Evolutionary conservation across 768 basidiomycete species (phyloP).

Genomic region (Macrolepiota dolichaula): DNA sequence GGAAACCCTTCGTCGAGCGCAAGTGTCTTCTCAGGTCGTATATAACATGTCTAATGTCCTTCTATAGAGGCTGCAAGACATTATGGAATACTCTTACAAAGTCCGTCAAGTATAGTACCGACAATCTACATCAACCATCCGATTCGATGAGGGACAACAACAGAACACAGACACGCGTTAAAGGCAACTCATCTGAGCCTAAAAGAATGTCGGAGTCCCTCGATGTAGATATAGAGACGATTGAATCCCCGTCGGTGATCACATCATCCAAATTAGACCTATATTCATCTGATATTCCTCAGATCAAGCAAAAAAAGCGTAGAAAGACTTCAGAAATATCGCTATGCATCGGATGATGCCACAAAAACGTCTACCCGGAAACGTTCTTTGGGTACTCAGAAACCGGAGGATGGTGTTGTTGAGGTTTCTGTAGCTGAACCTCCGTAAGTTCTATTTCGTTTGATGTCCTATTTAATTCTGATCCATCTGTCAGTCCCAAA

Average conservation of each 20-base stretch:
- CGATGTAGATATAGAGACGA: background rate
- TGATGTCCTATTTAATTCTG: background rate
- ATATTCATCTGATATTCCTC: background rate
- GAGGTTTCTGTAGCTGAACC: background rate
- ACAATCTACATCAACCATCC: background rate
- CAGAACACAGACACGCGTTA: background rate
- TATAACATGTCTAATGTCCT: background rate
- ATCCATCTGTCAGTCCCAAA: background rate
- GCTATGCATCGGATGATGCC: background rate
- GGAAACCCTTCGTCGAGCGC: background rate
- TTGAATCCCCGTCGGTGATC: background rate
- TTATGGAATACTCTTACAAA: background rate
- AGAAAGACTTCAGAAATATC: background rate
- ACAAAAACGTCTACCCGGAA: background rate
- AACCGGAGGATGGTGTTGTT: background rate
- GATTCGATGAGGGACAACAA: background rate
- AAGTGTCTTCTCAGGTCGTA: background rate
- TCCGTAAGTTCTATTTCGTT: background rate
- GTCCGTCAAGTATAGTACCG: background rate
- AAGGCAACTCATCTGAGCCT: background rate
- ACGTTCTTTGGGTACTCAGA: background rate
- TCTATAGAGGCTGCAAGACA: background rate
- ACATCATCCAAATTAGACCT: background rate
- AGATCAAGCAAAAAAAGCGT: background rate
- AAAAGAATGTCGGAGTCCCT: background rate